phyloP scores from a whole-genome alignment of 805 yeast genomes.

The Wickerhamiella cacticola region DNA sequence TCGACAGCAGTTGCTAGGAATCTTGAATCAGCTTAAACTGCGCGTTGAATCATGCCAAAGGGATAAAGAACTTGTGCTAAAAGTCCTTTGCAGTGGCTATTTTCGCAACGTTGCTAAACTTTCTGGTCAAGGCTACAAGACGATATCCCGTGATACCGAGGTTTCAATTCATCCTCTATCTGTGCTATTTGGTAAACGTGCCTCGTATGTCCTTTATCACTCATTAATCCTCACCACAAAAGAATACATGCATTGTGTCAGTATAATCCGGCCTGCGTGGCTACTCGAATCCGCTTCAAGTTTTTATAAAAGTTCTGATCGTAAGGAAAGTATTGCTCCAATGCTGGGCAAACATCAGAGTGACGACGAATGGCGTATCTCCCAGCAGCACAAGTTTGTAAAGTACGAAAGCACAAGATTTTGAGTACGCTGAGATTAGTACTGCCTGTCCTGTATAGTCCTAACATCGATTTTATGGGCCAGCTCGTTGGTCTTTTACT shows the following conservation, averaged over 20 bases:
- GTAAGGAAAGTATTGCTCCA: conserved; percentile 63
- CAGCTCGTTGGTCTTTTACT: too few relatives aligned
- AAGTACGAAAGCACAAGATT: conserved; percentile 13
- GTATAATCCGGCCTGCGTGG: conserved; percentile 61
- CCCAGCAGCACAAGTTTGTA: conserved; percentile 29
- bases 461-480: too few relatives aligned
- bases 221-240: conserved; percentile 74
- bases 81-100: conserved; percentile 53
- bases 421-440: too few relatives aligned
- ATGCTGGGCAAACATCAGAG: conserved; percentile 46
- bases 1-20: conserved; percentile 52
- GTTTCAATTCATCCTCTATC: conserved; percentile 83
- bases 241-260: conserved; percentile 76
- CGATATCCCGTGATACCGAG: conserved; percentile 30
- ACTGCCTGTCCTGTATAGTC: too few relatives aligned
- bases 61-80: conserved; percentile 34
- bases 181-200: conserved; percentile 60
- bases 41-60: conserved; percentile 23
- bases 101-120: conserved; percentile 56
- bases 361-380: conserved; percentile 68
- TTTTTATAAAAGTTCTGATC: conserved; percentile 48
- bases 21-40: conserved; percentile 26
- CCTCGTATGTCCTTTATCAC: conserved; percentile 63
- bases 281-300: conserved; percentile 61
- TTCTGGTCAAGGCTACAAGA: conserved; percentile 39